Evolutionary conservation across 495 filamentous ascomycete genomes (phyloP).

Genomic region (Podospora pseudoanserina): DNA sequence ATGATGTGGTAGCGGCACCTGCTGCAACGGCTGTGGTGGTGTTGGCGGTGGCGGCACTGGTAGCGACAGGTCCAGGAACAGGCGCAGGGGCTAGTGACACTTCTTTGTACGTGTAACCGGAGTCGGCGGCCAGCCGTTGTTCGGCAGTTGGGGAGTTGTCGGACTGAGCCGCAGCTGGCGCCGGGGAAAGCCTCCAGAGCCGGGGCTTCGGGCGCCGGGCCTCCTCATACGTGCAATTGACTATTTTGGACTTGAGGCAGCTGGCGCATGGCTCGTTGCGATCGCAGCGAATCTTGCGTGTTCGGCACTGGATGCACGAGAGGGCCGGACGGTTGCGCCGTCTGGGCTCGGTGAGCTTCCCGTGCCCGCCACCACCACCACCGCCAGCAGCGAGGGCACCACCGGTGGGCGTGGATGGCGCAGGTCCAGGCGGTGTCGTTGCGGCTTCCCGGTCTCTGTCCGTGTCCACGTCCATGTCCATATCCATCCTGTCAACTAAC

Average conservation of each 20-base stretch:
- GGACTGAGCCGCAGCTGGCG: constrained; percentile 19
- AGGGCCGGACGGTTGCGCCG: constrained; percentile 44
- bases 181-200: constrained; percentile 30
- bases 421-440: constrained; percentile 12
- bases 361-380: neutral
- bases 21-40: neutral
- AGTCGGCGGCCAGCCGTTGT: constrained; percentile 10
- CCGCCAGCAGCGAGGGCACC: constrained; percentile 1
- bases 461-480: constrained; percentile 23
- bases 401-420: constrained; percentile 12
- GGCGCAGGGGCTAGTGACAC: constrained; percentile 11
- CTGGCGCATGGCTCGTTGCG: constrained; percentile 49
- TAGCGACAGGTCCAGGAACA: neutral
- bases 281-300: constrained; percentile 56
- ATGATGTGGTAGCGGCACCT: neutral
- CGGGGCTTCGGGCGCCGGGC: constrained; percentile 33
- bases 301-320: constrained; percentile 52
- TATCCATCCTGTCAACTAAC: neutral
- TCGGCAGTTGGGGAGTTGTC: constrained; percentile 18
- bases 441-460: constrained; percentile 14
- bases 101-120: constrained; percentile 16
- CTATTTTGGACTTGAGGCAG: constrained; percentile 45
- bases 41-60: neutral
- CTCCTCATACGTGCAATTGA: constrained; percentile 45
- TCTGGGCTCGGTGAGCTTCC: constrained; percentile 23